Evolutionary conservation across 2,329 filamentous ascomycete species (phyloP).

Genomic region (Stemphylium vesicarium): DNA sequence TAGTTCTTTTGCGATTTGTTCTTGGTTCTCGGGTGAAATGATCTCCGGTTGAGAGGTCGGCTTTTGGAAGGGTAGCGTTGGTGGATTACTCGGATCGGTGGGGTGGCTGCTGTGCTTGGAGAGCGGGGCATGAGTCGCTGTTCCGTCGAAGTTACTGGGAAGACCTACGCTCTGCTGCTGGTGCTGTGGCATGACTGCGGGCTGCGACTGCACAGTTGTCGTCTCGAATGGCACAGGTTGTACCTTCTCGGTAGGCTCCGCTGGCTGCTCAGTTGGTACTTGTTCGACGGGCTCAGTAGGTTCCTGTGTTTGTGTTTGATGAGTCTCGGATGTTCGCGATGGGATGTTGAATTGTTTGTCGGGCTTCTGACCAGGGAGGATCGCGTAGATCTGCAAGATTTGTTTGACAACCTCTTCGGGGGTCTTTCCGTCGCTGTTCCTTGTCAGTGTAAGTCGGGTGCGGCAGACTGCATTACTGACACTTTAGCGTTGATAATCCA

Average conservation of each 20-base stretch:
- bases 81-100: constrained; percentile 10
- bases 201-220: constrained; percentile 7
- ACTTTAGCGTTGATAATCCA: constrained; percentile 92
- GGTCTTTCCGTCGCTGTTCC: constrained; percentile 62
- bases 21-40: constrained; percentile 12
- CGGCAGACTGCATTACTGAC: constrained; percentile 57
- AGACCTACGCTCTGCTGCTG: constrained; percentile 57
- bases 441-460: constrained; percentile 7
- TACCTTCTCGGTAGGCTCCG: constrained; percentile 7
- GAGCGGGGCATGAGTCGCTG: constrained; percentile 37
- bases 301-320: constrained; percentile 15
- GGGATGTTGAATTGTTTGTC: constrained; percentile 61
- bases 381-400: constrained; percentile 83
- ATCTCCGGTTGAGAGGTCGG: constrained; percentile 8
- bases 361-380: constrained; percentile 76
- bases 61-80: constrained; percentile 13
- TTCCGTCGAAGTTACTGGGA: constrained; percentile 59
- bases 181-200: constrained; percentile 11
- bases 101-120: constrained; percentile 11
- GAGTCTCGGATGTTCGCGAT: constrained; percentile 53
- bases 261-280: constrained; percentile 10
- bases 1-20: constrained; percentile 24
- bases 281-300: constrained; percentile 10
- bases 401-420: constrained; percentile 77
- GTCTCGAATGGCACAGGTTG: constrained; percentile 11